These are phyloP conservation scores for Blastocystis sp. DNA, from an alignment of 352 stramenopile genomes.

Conservation along the genomic window DNA sequence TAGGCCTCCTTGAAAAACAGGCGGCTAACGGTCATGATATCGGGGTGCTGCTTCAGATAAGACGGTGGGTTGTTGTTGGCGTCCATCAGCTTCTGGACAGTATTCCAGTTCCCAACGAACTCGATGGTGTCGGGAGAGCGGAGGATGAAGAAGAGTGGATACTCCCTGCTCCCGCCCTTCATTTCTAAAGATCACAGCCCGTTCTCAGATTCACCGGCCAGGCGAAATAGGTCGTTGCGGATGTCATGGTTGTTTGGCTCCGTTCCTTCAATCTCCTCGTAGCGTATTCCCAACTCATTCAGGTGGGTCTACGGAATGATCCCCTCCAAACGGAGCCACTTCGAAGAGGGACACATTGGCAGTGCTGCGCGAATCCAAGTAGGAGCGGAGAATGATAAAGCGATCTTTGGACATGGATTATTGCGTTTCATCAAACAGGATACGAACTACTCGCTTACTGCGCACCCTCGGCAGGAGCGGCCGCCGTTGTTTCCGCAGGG, in stretches of 20 bases:
- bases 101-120: constrained; percentile 23
- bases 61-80: background rate
- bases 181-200: background rate
- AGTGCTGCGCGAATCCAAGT: background rate
- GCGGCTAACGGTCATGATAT: background rate
- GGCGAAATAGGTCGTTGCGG: background rate
- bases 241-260: constrained; percentile 18
- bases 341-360: background rate
- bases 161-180: background rate
- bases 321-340: background rate
- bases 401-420: constrained; percentile 8
- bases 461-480: background rate
- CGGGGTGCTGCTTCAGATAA: background rate
- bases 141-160: constrained; percentile 6
- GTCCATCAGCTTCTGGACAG: constrained; percentile 6
- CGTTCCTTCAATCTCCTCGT: constrained; percentile 1
- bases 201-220: background rate
- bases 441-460: background rate
- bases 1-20: background rate
- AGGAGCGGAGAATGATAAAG: background rate
- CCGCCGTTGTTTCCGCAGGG: background rate
- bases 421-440: background rate
- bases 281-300: background rate
- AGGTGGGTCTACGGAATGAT: background rate
- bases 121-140: background rate